Base-by-base conservation (phyloP, 371 early-diverging fungal genomes). In the Coelomomyces lativittatus region DNA sequence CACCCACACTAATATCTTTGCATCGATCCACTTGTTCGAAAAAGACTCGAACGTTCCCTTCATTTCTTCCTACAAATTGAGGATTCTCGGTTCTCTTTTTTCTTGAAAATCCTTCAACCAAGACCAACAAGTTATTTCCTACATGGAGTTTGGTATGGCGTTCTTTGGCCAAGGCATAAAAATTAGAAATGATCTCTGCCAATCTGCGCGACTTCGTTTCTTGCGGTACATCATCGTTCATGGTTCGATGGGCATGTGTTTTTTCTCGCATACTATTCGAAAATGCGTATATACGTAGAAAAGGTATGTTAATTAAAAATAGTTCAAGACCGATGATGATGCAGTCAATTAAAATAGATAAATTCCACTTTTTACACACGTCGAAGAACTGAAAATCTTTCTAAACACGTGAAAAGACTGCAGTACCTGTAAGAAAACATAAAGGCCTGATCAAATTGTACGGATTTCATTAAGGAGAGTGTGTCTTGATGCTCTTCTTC, bases 401-500 rank as follows among this genome's bases (percentile, higher is more conserved):
- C 15, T 34, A 19, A 34, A 15, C 19, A 34, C 15, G 19, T 34
- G 19, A 34, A 34, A 15, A 19, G 19, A 34, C 15, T 15, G 34
- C 15, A 34, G 19, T 61, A 63, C 49, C 64, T 65, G 54, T 84
- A 84, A 9, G 80, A 80, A 62, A 84, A 84, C 84, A 84, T 84
- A 48, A 76, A 84, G 0, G 84, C 84, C 53, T 68, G 76, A 51
- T 84, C 84, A 29, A 73, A 84, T 38, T 72, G 66, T 1, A 84
- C 81, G 11, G 62, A 49, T 28, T 72, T 57, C 80, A 84, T 80
- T 48, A 80, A 29, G 5, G 60, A 59, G 30, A 83, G 70, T 0
- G 84, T 84, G 47, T 83, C 82, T 12, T 51, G 55, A 55, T 82
- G 82, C 47, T 83, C 82, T 4, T 57, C 57, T 44, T 83, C 83